Evolutionary conservation across 2,329 filamentous ascomycete genomes (phyloP), one percentile per base, ranked within the genome.

Genomic region (Epicoccum sorghinum): DNA sequence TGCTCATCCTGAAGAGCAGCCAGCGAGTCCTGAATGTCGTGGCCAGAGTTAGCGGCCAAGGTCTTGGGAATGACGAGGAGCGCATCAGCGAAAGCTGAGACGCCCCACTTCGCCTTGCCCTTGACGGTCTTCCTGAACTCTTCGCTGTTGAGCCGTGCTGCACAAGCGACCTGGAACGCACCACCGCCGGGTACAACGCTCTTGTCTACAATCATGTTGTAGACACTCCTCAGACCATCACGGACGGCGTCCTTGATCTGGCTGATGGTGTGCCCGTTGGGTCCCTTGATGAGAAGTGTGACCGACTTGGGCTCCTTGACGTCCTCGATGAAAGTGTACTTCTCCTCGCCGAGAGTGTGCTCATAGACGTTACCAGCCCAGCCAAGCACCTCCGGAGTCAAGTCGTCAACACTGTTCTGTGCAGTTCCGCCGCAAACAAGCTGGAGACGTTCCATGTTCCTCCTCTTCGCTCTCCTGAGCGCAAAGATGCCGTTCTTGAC

Each of bases 161-260:
- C 91, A 67, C 91, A 96, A 29, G 95, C 93, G 40, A 99, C 88
- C 77, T 99, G 95, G 86, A 96, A 99, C 44, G 95, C 91, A 67
- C 95, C 95, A 53, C 87, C 95, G 54, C 95, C 95, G 1, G 95
- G 95, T 24, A 99, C 91, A 18, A 99, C 95, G 65, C 90, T 93
- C 78, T 89, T 87, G 75, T 99, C 95, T n/a, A 98, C 93, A 75
- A 99, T 98, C 83, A 96, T 96, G 82, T 99, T 99, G 85, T 97
- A 98, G 44, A 98, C 95, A 74, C 91, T 96, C 71, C 95, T 87
- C 64, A 99, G 83, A 59, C 95, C 95, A 73, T 99, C 95, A 48
- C 95, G 87, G 39, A 98, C 95, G 3, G 95, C 95, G 73, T 99
- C 95, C 62, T 92, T 96, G 71, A 99, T 92, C 78, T 99, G 95